Percentiles rank a stretch among this genome's conserved stretches.
Conservation (phyloP, 2,329 filamentous ascomycete species). For the Clonostachys chloroleuca region DNA sequence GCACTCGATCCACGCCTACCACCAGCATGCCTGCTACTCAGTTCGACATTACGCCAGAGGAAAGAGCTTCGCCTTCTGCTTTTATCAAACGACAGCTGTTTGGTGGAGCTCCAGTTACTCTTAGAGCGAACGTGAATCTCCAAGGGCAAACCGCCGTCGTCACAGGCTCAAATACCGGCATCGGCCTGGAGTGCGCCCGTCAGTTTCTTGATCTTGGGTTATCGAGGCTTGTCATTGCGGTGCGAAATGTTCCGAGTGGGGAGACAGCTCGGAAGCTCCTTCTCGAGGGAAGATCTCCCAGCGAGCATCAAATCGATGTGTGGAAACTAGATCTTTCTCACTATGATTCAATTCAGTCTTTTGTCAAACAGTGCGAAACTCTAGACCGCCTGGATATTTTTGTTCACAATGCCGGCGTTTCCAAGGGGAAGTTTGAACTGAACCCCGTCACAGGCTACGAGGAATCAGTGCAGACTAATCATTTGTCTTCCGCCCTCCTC, state of each 20-base stretch:
- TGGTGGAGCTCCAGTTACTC: not conserved
- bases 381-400: conserved; percentile 35
- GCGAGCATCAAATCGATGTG: conserved; percentile 14
- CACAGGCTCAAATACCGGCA: conserved; percentile 35
- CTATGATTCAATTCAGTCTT: conserved; percentile 33
- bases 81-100: not conserved
- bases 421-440: conserved; percentile 6
- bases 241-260: conserved; percentile 30
- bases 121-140: not conserved
- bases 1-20: not conserved
- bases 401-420: conserved; percentile 34
- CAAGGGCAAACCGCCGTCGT: conserved; percentile 30
- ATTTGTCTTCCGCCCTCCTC: conserved; percentile 24
- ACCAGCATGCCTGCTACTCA: not conserved
- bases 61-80: not conserved
- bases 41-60: not conserved
- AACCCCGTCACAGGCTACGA: conserved; percentile 27
- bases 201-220: conserved; percentile 29
- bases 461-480: conserved; percentile 32
- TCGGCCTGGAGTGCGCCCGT: conserved; percentile 34
- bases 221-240: conserved; percentile 31
- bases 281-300: conserved; percentile 3
- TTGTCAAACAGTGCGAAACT: conserved; percentile 21
- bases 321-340: conserved; percentile 37
- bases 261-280: conserved; percentile 27